phyloP scores from a whole-genome alignment of 2,329 filamentous ascomycete genomes.

The Fusarium oligoseptatum region DNA sequence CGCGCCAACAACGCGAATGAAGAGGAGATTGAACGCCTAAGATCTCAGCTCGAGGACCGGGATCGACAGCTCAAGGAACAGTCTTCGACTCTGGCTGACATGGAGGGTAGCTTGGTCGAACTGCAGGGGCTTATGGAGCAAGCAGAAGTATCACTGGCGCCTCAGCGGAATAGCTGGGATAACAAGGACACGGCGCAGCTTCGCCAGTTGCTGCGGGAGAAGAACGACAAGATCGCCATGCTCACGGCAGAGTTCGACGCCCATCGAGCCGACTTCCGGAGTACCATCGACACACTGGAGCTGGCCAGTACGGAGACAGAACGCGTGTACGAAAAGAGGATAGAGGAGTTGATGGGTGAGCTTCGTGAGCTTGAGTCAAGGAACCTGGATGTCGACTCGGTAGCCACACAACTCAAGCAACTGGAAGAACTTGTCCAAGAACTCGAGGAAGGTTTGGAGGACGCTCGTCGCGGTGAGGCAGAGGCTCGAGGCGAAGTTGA shows the following conservation, averaged over 20 bases:
- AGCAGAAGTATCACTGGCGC: conserved; percentile 55
- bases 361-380: conserved; percentile 85
- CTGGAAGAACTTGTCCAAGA: conserved; percentile 97
- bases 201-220: conserved; percentile 87
- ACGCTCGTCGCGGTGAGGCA: conserved; percentile 92
- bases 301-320: conserved; percentile 96
- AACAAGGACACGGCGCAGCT: conserved; percentile 83
- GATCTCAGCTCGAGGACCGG: conserved; percentile 81
- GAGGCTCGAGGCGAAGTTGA: conserved; percentile 97
- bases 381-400: conserved; percentile 89
- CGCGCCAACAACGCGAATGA: conserved; percentile 68
- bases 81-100: conserved; percentile 83
- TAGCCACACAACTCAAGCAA: conserved; percentile 92
- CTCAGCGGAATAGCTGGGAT: conserved; percentile 65
- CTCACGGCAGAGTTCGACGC: conserved; percentile 95
- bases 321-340: conserved; percentile 93
- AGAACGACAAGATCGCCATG: conserved; percentile 96
- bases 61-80: conserved; percentile 93
- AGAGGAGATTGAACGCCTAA: conserved; percentile 80
- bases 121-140: conserved; percentile 77
- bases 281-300: conserved; percentile 96
- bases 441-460: conserved; percentile 95
- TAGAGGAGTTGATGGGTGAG: conserved; percentile 87
- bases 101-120: conserved; percentile 90
- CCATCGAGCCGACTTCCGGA: conserved; percentile 94